Evolutionary conservation across 2,329 filamentous ascomycete species (phyloP), one percentile per base, ranked within the genome.

Genomic region (Aspergillus sp.): DNA sequence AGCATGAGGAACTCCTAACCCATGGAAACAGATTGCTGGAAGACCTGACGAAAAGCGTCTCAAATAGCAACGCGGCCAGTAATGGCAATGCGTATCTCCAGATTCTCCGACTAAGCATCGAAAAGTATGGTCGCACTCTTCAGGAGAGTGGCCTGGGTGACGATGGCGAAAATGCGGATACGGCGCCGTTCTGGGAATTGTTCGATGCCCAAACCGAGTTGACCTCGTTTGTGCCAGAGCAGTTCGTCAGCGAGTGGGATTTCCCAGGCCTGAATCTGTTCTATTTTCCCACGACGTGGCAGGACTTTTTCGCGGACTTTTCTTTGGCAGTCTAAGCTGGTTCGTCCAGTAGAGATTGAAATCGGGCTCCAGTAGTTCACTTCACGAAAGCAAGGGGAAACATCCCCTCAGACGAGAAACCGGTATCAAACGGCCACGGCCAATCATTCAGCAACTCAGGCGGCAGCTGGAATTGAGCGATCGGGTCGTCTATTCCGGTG

Each of bases 191-290:
- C 57, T 69, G 73, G 72, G 69, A 73, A 31, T 53, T 69, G 7
- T 70, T 72, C 25, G 67, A 72, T 57, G 74, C 75, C 14, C 78
- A 80, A 51, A 72, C 73, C 1, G 82, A 83, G 48, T 74, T 84
- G 33, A 80, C 84, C 53, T 78, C 76, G 8, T 84, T 84, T 68
- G 76, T 82, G 1, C 82, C 82, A 0, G 79, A 80, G 60, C 79
- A 84, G 56, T 84, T 84, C 59, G 76, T 83, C 0, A 79, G 82
- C n/a, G 82, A 84, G 57, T 84, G 81, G 82, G 81, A 83, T 58
- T 84, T 84, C 59, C 82, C 82, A 0, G 82, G 81, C 0, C 64
- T 84, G 37, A 82, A 79, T 72, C 55, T 84, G 43, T 79, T 80
- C 63, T 80, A 81, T 64, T 75, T 80, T 43, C 78, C 79, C 1